Evolutionary conservation across 148 eudicot species (phyloP), one percentile per base, ranked within the genome.

Genomic region (Linanthus parryae): DNA sequence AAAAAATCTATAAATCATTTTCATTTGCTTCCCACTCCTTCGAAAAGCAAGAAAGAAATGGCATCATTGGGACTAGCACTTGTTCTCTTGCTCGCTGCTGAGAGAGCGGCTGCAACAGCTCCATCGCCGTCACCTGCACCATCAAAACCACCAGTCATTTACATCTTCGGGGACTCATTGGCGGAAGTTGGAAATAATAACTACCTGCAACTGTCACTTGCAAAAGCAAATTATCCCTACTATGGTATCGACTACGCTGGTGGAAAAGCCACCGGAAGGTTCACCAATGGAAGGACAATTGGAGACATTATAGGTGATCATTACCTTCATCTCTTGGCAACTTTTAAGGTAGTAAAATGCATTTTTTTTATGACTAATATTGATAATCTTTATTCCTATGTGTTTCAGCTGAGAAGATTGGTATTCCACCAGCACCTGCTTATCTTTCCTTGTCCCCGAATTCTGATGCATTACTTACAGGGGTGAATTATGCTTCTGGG

Each of bases 101-200:
- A 22, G 2, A 37, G 48, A 13, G 59, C 56, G 10, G 12, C 40
- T 6, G 3, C 18, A 25, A 33, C 38, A 18, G 52, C 44, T n/a
- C 33, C 69, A 13, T n/a, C n/a, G n/a, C n/a, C n/a, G n/a, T n/a
- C n/a, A n/a, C n/a, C n/a, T n/a, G n/a, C n/a, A n/a, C n/a, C n/a
- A n/a, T 35, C 62, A 1, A 38, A 63, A 13, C 43, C 75, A 0
- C 22, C 69, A 3, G 85, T 90, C 21, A 83, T 95, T 0, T 90
- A 46, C 57, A 50, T 86, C n/a, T 90, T 90, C 40, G 97, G 97
- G 8, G 97, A 90, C 65, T 85, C 97, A n/a, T 76, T 90, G 61
- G 77, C 97, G 2, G 97, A 90, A 68, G 97, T 90, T 17, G 97
- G 97, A 12, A 90, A 90, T 63, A 90, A 90, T 66, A 90, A 90